These are phyloP conservation scores for Cladosporium velox DNA, from an alignment of 2,329 filamentous ascomycete genomes.

Conservation along the genomic window DNA sequence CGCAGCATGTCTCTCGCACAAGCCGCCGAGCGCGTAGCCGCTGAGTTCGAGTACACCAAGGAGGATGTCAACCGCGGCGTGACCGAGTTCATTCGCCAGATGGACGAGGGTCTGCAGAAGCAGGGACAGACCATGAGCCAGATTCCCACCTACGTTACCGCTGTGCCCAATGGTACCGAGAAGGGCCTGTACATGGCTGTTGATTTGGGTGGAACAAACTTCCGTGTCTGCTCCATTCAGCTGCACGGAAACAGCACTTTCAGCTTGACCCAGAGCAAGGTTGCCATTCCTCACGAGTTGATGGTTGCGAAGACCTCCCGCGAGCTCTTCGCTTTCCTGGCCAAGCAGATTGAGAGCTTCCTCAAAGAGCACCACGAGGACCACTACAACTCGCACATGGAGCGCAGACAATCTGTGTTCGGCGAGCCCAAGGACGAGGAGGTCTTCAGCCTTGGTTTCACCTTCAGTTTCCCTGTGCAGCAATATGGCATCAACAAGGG, in stretches of 20 bases:
- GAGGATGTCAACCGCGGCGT: conserved; percentile 78
- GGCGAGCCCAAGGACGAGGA: conserved; percentile 65
- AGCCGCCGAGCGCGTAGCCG: conserved; percentile 77
- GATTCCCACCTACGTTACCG: conserved; percentile 96
- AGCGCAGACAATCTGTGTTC: conserved; percentile 26
- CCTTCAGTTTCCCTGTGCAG: conserved; percentile 95
- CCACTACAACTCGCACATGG: conserved; percentile 70
- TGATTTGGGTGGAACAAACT: conserved; percentile 97
- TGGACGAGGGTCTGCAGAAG: conserved; percentile 81
- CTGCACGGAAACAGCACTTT: conserved; percentile 95
- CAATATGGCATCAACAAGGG: conserved; percentile 96
- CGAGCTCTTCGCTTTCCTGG: conserved; percentile 89
- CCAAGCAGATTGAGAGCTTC: conserved; percentile 88
- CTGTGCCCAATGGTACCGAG: conserved; percentile 94
- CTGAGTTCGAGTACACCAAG: conserved; percentile 81
- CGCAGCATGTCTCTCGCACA: conserved; percentile 58
- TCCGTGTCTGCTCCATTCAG: conserved; percentile 92
- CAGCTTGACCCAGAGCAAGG: conserved; percentile 88
- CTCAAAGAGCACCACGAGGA: conserved; percentile 84
- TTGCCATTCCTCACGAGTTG: conserved; percentile 82
- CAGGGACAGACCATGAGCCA: conserved; percentile 84
- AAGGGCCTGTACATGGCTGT: conserved; percentile 97
- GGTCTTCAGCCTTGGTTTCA: conserved; percentile 94
- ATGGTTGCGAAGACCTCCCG: conserved; percentile 86
- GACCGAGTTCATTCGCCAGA: conserved; percentile 81